Conservation (phyloP, 2,329 filamentous ascomycete genomes). For the Pseudopyricularia cyperi region DNA sequence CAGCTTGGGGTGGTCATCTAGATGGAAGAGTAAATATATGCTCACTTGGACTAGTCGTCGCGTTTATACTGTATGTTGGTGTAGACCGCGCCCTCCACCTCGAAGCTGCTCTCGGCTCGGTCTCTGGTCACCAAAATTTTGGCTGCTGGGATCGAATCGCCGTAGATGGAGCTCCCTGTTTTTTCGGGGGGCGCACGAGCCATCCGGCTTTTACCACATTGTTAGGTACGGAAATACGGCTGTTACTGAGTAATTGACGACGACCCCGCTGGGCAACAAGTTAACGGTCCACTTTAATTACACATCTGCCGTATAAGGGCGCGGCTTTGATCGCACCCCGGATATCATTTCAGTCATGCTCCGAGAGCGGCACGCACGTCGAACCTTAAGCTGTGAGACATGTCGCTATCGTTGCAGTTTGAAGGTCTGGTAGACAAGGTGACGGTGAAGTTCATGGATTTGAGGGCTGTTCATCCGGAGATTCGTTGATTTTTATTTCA, state of each 20-base stretch:
- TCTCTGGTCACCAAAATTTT: background rate
- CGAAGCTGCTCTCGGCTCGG: background rate
- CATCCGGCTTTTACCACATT: background rate
- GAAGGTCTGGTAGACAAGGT: too few species aligned
- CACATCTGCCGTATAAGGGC: background rate
- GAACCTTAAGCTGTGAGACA: too few species aligned
- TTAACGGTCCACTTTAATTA: background rate
- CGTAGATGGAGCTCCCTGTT: background rate
- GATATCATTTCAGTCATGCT: background rate
- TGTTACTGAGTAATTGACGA: background rate
- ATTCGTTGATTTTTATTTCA: too few species aligned
- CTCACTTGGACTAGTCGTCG: background rate
- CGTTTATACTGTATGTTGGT: background rate
- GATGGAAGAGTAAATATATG: background rate
- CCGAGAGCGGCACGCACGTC: too few species aligned
- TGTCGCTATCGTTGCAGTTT: too few species aligned
- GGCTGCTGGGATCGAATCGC: background rate
- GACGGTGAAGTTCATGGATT: too few species aligned
- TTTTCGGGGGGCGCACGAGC: background rate
- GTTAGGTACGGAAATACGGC: background rate
- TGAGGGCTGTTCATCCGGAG: too few species aligned
- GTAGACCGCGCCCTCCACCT: background rate
- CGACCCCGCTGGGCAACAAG: background rate
- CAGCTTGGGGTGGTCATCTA: background rate
- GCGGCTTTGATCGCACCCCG: background rate